phyloP scores from a whole-genome alignment of 805 yeast genomes.

The Zygotorulaspora florentina region DNA sequence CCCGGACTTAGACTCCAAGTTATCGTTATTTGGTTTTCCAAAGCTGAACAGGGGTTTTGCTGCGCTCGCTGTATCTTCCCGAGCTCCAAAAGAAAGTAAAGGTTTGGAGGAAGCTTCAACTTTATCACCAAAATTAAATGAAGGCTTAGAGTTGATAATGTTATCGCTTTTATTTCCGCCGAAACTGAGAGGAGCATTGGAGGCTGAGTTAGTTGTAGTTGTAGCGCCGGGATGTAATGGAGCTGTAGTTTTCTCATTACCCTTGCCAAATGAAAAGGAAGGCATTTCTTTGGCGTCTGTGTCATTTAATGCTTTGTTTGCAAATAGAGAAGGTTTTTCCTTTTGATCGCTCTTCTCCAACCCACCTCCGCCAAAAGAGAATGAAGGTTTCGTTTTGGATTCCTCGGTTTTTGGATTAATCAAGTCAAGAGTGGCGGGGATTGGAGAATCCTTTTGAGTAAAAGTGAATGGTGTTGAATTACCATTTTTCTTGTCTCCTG shows the following conservation, averaged over 20 bases:
- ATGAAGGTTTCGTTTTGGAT: constrained; percentile 7
- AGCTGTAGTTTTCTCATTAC: neutral
- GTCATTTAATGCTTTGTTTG: neutral
- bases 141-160: constrained; percentile 1
- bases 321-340: constrained; percentile 9
- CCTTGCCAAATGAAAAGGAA: constrained; percentile 11
- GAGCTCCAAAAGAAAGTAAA: constrained; percentile 5
- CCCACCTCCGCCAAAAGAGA: constrained; percentile 6
- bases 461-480: constrained; percentile 10
- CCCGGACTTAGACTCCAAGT: too few species aligned
- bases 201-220: too few species aligned
- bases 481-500: constrained; percentile 7
- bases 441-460: neutral
- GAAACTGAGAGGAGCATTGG: constrained; percentile 9
- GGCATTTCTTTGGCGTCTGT: neutral
- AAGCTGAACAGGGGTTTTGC: constrained; percentile 1
- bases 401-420: constrained; percentile 2
- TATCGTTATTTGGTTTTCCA: neutral
- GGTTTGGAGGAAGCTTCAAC: constrained; percentile 3
- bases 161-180: constrained; percentile 3
- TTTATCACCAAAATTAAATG: constrained; percentile 2
- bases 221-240: too few species aligned
- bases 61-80: neutral
- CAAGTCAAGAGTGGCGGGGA: neutral
- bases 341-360: neutral